Percentiles rank a stretch among this genome's conserved stretches.
These are phyloP conservation scores for Hypoxylon sp. DNA, from an alignment of 2,329 filamentous ascomycete species.

Conservation along the genomic window DNA sequence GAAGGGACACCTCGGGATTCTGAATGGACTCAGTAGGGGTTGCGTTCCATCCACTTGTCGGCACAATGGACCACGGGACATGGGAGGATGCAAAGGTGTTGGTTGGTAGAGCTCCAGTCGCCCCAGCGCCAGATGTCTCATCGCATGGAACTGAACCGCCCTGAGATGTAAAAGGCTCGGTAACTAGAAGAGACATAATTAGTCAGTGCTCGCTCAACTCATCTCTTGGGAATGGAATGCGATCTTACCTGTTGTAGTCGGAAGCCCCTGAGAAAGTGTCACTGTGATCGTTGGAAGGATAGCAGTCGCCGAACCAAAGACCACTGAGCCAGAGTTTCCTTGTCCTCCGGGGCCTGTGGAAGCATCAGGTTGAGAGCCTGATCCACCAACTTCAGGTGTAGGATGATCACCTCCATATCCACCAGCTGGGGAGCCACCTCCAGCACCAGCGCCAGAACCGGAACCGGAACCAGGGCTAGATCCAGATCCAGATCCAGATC, in stretches of 20 bases:
- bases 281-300: constrained; percentile 27
- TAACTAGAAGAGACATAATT: constrained; percentile 16
- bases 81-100: constrained; percentile 32
- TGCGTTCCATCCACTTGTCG: constrained; percentile 46
- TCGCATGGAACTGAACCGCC: constrained; percentile 32
- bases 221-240: neutral
- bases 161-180: constrained; percentile 3
- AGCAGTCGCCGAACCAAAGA: constrained; percentile 23
- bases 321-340: constrained; percentile 21
- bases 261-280: constrained; percentile 20
- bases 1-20: constrained; percentile 26
- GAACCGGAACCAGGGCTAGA: constrained; percentile 18
- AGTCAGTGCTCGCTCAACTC: neutral
- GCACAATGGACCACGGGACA: constrained; percentile 40
- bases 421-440: constrained; percentile 31
- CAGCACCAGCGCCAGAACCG: constrained; percentile 5
- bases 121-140: constrained; percentile 28
- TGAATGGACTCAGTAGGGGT: constrained; percentile 36
- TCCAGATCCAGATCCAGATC: constrained; percentile 15
- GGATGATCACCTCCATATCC: constrained; percentile 38
- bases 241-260: constrained; percentile 26
- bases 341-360: constrained; percentile 27
- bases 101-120: constrained; percentile 28
- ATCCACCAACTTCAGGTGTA: constrained; percentile 27
- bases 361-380: constrained; percentile 30